Base-by-base conservation (phyloP, 2,329 filamentous ascomycete species). In the Raffaelea albimanens region DNA sequence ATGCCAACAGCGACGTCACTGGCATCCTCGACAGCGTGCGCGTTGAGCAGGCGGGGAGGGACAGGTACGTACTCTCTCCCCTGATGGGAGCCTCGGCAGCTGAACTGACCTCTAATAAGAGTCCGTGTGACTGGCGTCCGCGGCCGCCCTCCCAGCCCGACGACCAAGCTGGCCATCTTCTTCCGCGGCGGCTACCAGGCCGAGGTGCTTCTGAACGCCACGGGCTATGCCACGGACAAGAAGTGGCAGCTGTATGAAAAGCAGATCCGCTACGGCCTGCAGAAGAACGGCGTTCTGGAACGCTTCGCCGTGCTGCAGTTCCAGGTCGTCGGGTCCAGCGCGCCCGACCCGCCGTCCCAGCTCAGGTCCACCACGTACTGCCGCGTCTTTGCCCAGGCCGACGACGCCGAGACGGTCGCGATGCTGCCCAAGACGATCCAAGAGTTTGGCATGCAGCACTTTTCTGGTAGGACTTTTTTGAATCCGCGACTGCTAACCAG, bases 321-420 rank as follows among this genome's bases (percentile, higher is more conserved):
- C 31, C 31, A 34, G 31, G 10, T 9, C 16, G 31, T 34, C 16
- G 31, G 31, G 70, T 60, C 62, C 1, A 62, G 68, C 4, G 58
- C 57, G 16, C 18, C 54, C 5, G 66, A 72, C 39, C 68, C 70
- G 5, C 47, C 53, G 2, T 63, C 56, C 7, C 69, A 73, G 53
- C 55, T 64, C 5, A 54, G 60, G 2, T 65, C 67, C 31, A 73
- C 69, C 3, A 70, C 67, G 4, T 70, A 69, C 50, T 56, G 71
- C 43, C 65, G 70, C 13, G 58, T 71, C 18, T 69, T 71, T 44
- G 59, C 63, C 4, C 64, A 70, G 53, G 63, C 68, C 8, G 58
- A 52, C 31, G 31, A 34, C 10, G 31, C 16, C 16, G 31, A 34
- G 31, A 9, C 31, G 10, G 16, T 34, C 31, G 10, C 9, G 10